Percentiles rank a stretch among this genome's conserved stretches.
Evolutionary conservation across 306 rosid genomes (phyloP).

Genomic region (Sicyos baderoa): DNA sequence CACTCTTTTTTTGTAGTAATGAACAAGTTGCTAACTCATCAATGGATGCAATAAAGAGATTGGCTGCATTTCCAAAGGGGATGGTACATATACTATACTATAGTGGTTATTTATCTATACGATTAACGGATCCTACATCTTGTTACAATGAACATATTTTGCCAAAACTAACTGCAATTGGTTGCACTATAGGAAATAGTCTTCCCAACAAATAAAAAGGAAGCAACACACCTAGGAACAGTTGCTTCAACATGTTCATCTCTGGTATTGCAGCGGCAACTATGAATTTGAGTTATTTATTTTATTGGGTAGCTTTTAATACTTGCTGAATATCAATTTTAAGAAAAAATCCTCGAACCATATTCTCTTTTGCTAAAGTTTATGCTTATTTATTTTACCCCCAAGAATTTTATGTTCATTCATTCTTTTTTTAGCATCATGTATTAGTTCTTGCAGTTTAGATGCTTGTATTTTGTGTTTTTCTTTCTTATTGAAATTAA

Average conservation of each 20-base stretch:
- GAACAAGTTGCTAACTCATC: constrained; percentile 66
- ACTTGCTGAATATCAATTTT: not conserved
- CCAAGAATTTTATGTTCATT: not conserved
- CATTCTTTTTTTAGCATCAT: not conserved
- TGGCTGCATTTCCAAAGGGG: constrained; percentile 65
- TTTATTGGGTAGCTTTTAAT: not conserved
- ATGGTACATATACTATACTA: constrained; percentile 35
- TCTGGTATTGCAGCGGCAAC: constrained; percentile 49
- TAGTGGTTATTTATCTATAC: constrained; percentile 15
- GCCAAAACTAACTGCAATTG: constrained; percentile 16
- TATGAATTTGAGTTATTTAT: constrained; percentile 2
- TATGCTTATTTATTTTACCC: not conserved
- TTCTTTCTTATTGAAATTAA: constrained; percentile 15
- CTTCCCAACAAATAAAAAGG: constrained; percentile 53
- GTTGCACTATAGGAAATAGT: constrained; percentile 50
- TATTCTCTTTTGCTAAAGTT: not conserved
- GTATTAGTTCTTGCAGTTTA: not conserved
- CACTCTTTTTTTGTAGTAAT: constrained; percentile 32
- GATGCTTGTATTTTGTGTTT: constrained; percentile 15
- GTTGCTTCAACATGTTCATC: constrained; percentile 56
- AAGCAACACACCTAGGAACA: constrained; percentile 51
- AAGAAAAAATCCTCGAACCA: not conserved
- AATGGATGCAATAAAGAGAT: constrained; percentile 55
- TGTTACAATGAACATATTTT: constrained; percentile 13
- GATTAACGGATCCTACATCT: constrained; percentile 20